A percentile compares a stretch with the other conserved stretches of the same genome.
Conservation (phyloP, 441 rosid genomes). For the Arabidopsis lyrata region DNA sequence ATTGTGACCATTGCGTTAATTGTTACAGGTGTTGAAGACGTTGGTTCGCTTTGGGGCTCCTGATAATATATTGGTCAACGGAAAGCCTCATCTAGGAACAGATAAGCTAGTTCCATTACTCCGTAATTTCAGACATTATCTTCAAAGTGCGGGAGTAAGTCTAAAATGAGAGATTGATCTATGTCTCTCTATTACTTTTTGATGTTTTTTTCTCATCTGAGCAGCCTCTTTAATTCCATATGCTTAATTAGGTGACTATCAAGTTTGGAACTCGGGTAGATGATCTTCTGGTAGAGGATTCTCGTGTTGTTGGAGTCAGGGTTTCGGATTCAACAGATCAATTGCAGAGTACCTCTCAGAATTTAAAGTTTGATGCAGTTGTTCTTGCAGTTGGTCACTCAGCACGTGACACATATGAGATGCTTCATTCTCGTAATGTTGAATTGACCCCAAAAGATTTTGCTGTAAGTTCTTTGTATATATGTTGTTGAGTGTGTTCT, state of each 20-base stretch:
- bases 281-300: conserved; percentile 73
- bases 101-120: conserved; percentile 87
- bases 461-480: conserved; percentile 67
- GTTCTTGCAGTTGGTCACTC: conserved; percentile 97
- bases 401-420: conserved; percentile 89
- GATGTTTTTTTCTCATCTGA: conserved; percentile 10
- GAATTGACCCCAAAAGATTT: conserved; percentile 86
- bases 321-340: conserved; percentile 63
- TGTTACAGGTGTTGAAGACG: conserved; percentile 80
- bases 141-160: conserved; percentile 79
- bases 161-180: conserved; percentile 24
- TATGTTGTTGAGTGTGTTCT: neutral
- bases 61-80: conserved; percentile 72
- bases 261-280: conserved; percentile 86
- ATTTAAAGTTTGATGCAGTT: conserved; percentile 73
- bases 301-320: conserved; percentile 71
- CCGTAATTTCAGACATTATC: conserved; percentile 82
- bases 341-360: conserved; percentile 46
- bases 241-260: conserved; percentile 66
- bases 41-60: conserved; percentile 97
- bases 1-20: conserved; percentile 27
- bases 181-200: neutral
- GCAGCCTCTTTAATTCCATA: conserved; percentile 22
- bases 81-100: conserved; percentile 98
- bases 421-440: conserved; percentile 87